Evolutionary conservation across 129 eudicot genomes (phyloP).

Genomic region (Silybum marianum): DNA sequence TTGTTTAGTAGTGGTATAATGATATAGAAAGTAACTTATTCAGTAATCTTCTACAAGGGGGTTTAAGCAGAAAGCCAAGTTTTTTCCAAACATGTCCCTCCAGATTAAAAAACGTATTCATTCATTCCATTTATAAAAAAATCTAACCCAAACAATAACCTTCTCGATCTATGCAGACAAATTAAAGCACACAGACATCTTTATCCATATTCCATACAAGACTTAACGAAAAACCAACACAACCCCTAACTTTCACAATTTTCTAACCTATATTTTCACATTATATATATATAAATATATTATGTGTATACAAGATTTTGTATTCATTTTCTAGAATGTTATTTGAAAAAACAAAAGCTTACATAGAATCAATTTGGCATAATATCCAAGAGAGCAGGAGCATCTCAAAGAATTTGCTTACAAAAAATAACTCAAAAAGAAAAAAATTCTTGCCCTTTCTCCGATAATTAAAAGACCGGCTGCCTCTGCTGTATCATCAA

Average conservation of each 20-base stretch:
- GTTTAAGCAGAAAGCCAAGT: too few relatives aligned
- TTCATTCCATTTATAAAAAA: too few relatives aligned
- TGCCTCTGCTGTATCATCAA: not conserved
- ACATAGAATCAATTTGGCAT: not conserved
- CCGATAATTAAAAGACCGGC: not conserved
- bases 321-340: not conserved
- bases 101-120: too few relatives aligned
- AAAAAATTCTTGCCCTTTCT: not conserved
- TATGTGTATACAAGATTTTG: not conserved
- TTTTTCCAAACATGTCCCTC: too few relatives aligned
- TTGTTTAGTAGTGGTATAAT: too few relatives aligned
- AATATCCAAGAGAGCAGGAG: not conserved
- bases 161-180: too few relatives aligned
- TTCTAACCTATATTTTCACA: not conserved
- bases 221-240: too few relatives aligned
- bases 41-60: too few relatives aligned
- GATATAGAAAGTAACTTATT: too few relatives aligned
- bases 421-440: slow-evolving; percentile 9
- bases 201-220: too few relatives aligned
- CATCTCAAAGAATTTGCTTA: slow-evolving; percentile 15
- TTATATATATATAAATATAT: not conserved
- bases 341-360: not conserved
- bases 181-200: too few relatives aligned
- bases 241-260: not conserved
- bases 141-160: too few relatives aligned